A percentile compares a stretch with the other conserved stretches of the same genome.
Conservation (phyloP, 2,329 filamentous ascomycete species). For the Truncatella angustata region DNA sequence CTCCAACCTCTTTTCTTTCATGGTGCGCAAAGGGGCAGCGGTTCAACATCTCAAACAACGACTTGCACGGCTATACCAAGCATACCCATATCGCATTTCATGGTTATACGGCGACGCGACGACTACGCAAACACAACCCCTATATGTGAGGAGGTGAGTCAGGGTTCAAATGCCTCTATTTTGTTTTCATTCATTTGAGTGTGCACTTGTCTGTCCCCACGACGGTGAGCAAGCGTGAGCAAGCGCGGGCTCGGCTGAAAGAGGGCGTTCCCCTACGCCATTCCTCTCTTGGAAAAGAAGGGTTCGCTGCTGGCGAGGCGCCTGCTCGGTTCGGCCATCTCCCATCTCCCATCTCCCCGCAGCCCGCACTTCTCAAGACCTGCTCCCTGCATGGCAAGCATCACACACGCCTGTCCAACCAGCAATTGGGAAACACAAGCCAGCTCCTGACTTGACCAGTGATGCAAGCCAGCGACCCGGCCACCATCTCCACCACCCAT, state of each 20-base stretch:
- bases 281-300: not conserved
- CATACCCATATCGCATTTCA: not conserved
- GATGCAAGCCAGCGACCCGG: constrained; percentile 1
- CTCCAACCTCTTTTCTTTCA: not conserved
- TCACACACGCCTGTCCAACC: not conserved
- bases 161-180: too few relatives aligned
- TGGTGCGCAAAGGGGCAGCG: too few relatives aligned
- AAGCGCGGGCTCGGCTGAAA: not conserved
- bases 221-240: too few relatives aligned
- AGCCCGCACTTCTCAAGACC: not conserved
- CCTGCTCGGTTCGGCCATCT: not conserved
- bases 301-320: not conserved
- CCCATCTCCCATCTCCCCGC: not conserved
- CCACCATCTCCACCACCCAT: not conserved
- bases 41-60: too few relatives aligned
- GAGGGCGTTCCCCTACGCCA: not conserved
- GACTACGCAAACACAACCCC: not conserved
- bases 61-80: not conserved
- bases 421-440: not conserved
- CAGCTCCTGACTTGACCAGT: not conserved
- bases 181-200: not conserved
- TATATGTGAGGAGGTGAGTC: too few relatives aligned
- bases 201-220: not conserved
- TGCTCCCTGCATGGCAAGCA: not conserved
- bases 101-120: not conserved